Evolutionary conservation across 2,329 filamentous ascomycete species (phyloP), one percentile per base, ranked within the genome.

Genomic region (Oidium heveae): DNA sequence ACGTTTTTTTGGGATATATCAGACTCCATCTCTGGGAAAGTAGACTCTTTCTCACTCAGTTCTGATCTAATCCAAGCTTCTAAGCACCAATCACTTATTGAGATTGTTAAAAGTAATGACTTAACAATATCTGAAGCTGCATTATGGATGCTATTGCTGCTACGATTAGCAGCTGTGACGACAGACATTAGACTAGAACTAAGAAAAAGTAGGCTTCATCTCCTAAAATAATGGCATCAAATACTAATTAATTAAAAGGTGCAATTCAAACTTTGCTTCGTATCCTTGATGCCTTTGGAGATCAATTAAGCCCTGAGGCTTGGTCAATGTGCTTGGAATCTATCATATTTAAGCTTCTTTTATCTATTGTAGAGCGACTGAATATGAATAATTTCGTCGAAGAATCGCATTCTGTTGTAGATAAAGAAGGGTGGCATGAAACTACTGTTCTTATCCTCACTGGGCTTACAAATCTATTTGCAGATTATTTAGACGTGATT

Each of bases 1-100:
- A 94, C 89, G 0, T 91, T 94, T 64, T 94, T 94, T 66, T 95
- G 88, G 86, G 88, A 89, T 54, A 76, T 95, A 8, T 94, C 89
- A 0, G 88, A 95, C 66, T 91, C 88, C 59, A 72, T 96, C 4
- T 80, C 77, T 1, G 69, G 72, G 2, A 77, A 75, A 59, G 77
- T 73, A 54, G 72, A 71, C 56, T 71, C 73, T 0, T 73, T 81
- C 47, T 72, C 74, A 1, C 75, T 82, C 34, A 79, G 74, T 0
- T 69, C 73, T 46, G 71, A 73, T 53, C 70, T 80, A 56, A 71
- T 80, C 55, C 67, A 71, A 47, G 69, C 72, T 57, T 63, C 73
- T 57, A 68, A 77, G 61, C 79, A 82, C 54, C 68, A 78, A 8
- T 70, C 74, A 16, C 65, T 84, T 1, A 67, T 74, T 1, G 67